Base-by-base conservation (phyloP, 306 rosid genomes). In the Cercis canadensis region DNA sequence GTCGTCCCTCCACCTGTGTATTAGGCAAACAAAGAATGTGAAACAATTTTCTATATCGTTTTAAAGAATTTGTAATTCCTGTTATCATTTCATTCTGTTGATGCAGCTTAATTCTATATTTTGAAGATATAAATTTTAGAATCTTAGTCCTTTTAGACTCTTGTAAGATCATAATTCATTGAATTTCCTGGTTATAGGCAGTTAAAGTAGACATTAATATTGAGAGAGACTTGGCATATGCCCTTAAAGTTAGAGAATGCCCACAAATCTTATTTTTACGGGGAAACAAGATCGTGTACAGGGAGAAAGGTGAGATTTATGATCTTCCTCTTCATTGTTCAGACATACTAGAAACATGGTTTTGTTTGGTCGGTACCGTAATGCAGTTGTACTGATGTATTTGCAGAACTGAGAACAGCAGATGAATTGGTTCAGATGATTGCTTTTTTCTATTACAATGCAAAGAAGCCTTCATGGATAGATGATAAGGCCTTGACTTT, bases 221-320 rank as follows among this genome's bases (percentile, higher is more conserved):
- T 6, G 92, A 94, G 92, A 87, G 75, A 61, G 99, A 94, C 69
- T 81, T 91, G 86, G 97, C 97, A 21, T 94, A 91, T 65, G 99
- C 97, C 62, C 82, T 91, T 37, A 87, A 87, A 77, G 92, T 87
- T 71, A 85, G 75, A 68, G 92, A 86, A 45, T 81, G 97, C 64
- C 97, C 99, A 14, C 90, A 91, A 75, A 82, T 94, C 73, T 80
- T 94, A 59, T 94, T 91, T 58, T 61, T 94, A 44, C 72, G 90
- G 18, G 99, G 99, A 40, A 76, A 89, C 81, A 81, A 45, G 79
- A 75, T 91, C 53, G 76, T 94, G 45, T 95, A 91, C 90, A 82
- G 96, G 72, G 97, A 95, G 78, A 95, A 80, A 86, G 99, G 99
- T 94, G 62, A 74, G 82, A 81, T 44, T 74, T 15, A 41, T 76